phyloP scores from a whole-genome alignment of 345 rosid genomes.

The Noccaea caerulescens region DNA sequence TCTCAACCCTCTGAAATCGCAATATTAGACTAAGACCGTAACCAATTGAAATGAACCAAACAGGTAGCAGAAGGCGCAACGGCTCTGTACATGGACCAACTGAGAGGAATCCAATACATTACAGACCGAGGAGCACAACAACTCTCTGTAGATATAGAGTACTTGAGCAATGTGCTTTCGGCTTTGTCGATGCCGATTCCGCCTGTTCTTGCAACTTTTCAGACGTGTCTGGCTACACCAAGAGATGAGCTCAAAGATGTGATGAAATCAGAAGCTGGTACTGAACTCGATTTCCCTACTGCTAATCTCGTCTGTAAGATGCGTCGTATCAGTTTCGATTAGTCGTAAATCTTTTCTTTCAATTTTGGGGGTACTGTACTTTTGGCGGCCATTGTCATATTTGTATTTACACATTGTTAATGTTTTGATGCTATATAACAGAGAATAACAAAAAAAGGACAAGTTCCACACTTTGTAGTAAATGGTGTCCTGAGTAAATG shows the following conservation, averaged over 20 bases:
- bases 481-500: too few species aligned
- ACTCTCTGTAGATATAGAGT: slow-evolving; percentile 87
- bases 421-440: slow-evolving; percentile 7
- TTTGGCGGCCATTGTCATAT: slow-evolving; percentile 13
- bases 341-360: slow-evolving; percentile 23
- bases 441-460: not conserved
- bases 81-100: slow-evolving; percentile 89
- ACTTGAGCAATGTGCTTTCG: slow-evolving; percentile 91
- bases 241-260: slow-evolving; percentile 75
- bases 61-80: slow-evolving; percentile 98
- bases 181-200: slow-evolving; percentile 92
- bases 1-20: slow-evolving; percentile 5
- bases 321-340: slow-evolving; percentile 79
- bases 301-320: slow-evolving; percentile 89
- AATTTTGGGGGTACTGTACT: not conserved
- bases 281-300: slow-evolving; percentile 76
- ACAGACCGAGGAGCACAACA: slow-evolving; percentile 96
- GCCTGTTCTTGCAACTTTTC: slow-evolving; percentile 74
- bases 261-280: slow-evolving; percentile 70
- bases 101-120: slow-evolving; percentile 83
- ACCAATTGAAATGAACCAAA: not conserved
- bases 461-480: not conserved
- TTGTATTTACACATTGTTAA: slow-evolving; percentile 23
- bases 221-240: slow-evolving; percentile 81
- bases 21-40: not conserved